Conservation (phyloP, 2,329 filamentous ascomycete species). For the Colletotrichum nymphaeae region DNA sequence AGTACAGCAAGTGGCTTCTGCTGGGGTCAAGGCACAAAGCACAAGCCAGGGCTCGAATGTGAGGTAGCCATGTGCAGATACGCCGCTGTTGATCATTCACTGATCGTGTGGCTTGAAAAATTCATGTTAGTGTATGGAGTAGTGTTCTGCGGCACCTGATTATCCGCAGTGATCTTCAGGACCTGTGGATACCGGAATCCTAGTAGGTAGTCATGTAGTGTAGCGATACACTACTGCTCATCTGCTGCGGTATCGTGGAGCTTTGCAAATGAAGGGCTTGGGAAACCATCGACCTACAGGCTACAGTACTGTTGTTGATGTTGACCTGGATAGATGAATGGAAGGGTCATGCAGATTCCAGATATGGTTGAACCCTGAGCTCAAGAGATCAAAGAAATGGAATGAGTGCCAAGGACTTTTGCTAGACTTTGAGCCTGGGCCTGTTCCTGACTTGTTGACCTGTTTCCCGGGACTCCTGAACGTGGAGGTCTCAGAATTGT, state of each 20-base stretch:
- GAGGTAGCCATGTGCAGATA: background rate
- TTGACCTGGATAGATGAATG: background rate
- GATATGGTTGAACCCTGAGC: background rate
- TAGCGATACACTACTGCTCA: too few species aligned
- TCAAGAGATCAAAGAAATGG: background rate
- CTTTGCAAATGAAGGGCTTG: background rate
- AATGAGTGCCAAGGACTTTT: background rate
- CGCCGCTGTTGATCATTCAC: background rate
- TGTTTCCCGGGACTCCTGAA: background rate
- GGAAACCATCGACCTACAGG: background rate
- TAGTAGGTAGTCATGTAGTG: background rate
- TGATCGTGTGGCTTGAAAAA: background rate
- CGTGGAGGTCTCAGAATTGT: background rate
- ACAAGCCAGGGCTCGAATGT: background rate
- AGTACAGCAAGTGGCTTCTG: background rate
- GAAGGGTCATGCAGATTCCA: background rate
- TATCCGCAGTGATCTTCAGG: background rate
- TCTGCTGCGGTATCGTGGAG: background rate
- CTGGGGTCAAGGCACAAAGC: background rate
- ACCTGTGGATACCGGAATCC: background rate
- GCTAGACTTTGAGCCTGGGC: background rate
- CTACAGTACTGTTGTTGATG: too few species aligned
- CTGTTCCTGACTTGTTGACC: background rate
- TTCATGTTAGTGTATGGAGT: background rate
- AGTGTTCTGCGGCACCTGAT: background rate